These are phyloP conservation scores for Chlamydomonas urium DNA, from an alignment of 139 green algal genomes.

Conservation along the genomic window DNA sequence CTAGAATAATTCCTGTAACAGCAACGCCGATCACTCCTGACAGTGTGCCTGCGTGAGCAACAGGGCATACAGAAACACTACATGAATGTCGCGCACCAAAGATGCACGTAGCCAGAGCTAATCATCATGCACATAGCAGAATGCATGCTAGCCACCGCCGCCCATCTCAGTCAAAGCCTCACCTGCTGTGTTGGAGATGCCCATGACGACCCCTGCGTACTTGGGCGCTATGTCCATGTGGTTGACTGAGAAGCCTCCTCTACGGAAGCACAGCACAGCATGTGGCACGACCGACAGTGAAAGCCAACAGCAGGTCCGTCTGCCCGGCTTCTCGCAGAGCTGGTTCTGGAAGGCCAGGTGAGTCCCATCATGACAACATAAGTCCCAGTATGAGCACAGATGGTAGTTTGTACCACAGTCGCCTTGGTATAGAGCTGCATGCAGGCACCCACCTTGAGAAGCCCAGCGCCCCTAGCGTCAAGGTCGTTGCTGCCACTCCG, in stretches of 20 bases:
- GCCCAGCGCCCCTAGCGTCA: constrained; percentile 53
- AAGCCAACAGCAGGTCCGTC: background rate
- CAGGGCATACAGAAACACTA: background rate
- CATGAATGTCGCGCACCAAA: background rate
- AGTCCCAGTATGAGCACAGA: too few relatives aligned
- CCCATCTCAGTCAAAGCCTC: background rate
- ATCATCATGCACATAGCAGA: background rate
- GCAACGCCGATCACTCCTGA: constrained; percentile 88
- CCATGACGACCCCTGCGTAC: constrained; percentile 94
- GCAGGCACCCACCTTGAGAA: constrained; percentile 23
- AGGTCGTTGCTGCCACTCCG: constrained; percentile 43
- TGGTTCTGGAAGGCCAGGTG: too few relatives aligned
- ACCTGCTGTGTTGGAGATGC: constrained; percentile 81
- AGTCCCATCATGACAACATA: too few relatives aligned
- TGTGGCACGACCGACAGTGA: constrained; percentile 29
- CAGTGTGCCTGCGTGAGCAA: constrained; percentile 55
- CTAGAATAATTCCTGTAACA: constrained; percentile 81
- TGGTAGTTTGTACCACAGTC: too few relatives aligned
- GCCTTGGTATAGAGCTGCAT: too few relatives aligned
- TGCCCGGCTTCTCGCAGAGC: too few relatives aligned
- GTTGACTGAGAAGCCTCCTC: constrained; percentile 94
- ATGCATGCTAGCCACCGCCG: too few relatives aligned
- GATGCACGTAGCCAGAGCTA: background rate
- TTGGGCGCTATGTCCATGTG: constrained; percentile 96
- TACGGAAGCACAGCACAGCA: too few relatives aligned